phyloP scores from a whole-genome alignment of 352 stramenopile species.

The Globisporangium abappressorium region DNA sequence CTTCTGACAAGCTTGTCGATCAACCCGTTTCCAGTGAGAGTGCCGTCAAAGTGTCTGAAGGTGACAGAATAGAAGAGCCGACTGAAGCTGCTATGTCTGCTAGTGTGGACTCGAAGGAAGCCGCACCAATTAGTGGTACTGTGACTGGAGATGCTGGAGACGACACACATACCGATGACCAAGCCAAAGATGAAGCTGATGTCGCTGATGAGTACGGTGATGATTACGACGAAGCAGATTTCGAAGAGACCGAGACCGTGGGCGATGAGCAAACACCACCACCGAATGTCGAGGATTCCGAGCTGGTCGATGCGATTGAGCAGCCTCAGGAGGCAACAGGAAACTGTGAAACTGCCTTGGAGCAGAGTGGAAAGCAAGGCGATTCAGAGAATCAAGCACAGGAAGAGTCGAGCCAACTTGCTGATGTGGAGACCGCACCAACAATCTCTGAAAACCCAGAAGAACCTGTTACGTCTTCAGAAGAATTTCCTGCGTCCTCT shows the following conservation, averaged over 20 bases:
- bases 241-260: slow-evolving; percentile 6
- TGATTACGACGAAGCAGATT: slow-evolving; percentile 11
- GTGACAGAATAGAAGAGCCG: too few species aligned
- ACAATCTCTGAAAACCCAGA: neutral
- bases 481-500: neutral
- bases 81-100: too few species aligned
- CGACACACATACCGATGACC: too few species aligned
- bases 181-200: neutral
- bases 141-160: too few species aligned
- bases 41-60: too few species aligned
- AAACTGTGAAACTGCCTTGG: neutral
- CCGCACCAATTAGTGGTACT: too few species aligned
- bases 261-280: neutral
- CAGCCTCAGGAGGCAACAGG: neutral
- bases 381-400: neutral
- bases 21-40: too few species aligned
- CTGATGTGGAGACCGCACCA: neutral
- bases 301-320: neutral
- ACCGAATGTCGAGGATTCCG: neutral
- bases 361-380: neutral
- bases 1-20: too few species aligned
- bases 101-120: too few species aligned
- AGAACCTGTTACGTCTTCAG: neutral
- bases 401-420: neutral
- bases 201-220: slow-evolving; percentile 10